Base-by-base conservation (phyloP, 2,329 filamentous ascomycete genomes). In the Colletotrichum abscissum region DNA sequence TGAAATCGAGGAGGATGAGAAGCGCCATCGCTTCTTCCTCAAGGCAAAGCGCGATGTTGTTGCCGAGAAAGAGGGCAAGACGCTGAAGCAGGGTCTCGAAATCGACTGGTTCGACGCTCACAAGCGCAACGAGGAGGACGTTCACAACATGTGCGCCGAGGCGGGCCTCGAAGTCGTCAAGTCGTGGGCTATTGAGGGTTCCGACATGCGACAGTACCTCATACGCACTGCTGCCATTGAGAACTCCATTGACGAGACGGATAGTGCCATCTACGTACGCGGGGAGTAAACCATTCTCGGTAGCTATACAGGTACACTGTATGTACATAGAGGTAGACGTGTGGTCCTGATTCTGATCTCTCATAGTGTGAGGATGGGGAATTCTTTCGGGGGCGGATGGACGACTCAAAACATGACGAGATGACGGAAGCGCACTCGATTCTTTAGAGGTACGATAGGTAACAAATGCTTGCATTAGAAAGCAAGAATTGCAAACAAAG, bases 31-130 rank as follows among this genome's bases (percentile, higher is more conserved):
- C 5, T 85, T 84, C 75, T 84, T 79, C 74, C 81, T 85, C 68
- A 77, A 78, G 19, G 82, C 83, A 30, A 82, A 81, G 33, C 77
- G 76, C 19, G 79, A 83, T 26, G 76, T 85, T 5, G 75, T 83
- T 19, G 14, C 38, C 19, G 65, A 72, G 9, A 77, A 72, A 19
- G 73, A 79, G 33, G 75, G 72, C 2, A 76, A 77, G 19, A 72
- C 73, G 12, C 81, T 85, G 52, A 66, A 74, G 54, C 64, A 77
- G 24, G 83, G 80, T 16, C 78, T 82, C 56, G 81, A 84, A 69
- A 77, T 84, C 19, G 83, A 85, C 73, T 85, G 83, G 83, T 85
- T 85, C 72, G 84, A 85, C 75, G 83, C 84, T 38, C 83, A 85
- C 76, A 85, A 84, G 76, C 84, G 84, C 60, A 77, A 78, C 59